Evolutionary conservation across 2,329 filamentous ascomycete genomes (phyloP).

Genomic region (Pseudogymnoascus sp.): DNA sequence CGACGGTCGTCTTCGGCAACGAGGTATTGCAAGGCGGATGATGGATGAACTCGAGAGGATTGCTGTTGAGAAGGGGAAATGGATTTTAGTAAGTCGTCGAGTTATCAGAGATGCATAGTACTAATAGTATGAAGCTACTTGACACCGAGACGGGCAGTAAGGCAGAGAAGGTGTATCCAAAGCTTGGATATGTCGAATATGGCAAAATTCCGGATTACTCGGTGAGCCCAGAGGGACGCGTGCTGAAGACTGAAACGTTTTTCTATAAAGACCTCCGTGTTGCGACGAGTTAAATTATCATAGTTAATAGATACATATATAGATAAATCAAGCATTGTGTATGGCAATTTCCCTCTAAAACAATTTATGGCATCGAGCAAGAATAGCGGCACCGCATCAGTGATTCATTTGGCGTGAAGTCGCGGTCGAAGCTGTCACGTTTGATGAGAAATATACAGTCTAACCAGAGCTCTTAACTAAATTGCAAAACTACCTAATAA

Average conservation of each 20-base stretch:
- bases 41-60: slow-evolving; percentile 48
- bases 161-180: slow-evolving; percentile 46
- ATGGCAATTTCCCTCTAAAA: background rate
- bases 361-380: background rate
- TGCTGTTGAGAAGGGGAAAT: slow-evolving; percentile 40
- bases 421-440: background rate
- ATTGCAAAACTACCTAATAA: background rate
- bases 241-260: slow-evolving; percentile 43
- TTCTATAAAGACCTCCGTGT: slow-evolving; percentile 50
- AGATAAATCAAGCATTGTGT: background rate
- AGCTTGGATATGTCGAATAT: slow-evolving; percentile 45
- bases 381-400: background rate
- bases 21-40: slow-evolving; percentile 44
- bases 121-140: slow-evolving; percentile 34
- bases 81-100: slow-evolving; percentile 43
- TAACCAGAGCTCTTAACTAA: no score
- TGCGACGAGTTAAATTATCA: background rate
- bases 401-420: background rate
- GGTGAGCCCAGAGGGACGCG: slow-evolving; percentile 38
- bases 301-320: background rate
- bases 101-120: background rate
- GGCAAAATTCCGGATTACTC: slow-evolving; percentile 49
- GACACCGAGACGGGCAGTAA: slow-evolving; percentile 44
- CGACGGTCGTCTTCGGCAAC: slow-evolving; percentile 40
- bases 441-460: no score